Conservation (phyloP, 495 filamentous ascomycete species). For the Chaetomium tenue region DNA sequence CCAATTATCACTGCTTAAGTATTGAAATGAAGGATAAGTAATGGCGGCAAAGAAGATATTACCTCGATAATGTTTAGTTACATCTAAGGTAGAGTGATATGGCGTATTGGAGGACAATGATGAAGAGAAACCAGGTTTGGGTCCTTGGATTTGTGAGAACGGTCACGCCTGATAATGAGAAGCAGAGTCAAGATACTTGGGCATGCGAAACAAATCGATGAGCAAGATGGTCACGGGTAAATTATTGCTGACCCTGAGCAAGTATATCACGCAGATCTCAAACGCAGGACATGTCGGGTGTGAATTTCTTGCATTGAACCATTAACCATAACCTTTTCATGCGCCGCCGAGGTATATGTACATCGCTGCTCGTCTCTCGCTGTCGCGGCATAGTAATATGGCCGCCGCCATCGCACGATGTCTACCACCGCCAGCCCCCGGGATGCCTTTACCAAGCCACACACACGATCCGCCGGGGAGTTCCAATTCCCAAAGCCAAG, state of each 20-base stretch:
- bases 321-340: conserved; percentile 23
- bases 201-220: no score
- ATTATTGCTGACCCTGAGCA: background rate
- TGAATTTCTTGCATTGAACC: conserved; percentile 7
- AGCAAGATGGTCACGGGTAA: background rate
- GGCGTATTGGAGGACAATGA: no score
- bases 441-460: background rate
- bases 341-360: conserved; percentile 23
- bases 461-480: background rate
- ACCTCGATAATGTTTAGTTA: no score
- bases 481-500: background rate
- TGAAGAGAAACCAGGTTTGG: no score
- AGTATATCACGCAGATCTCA: background rate
- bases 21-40: no score
- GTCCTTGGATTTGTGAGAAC: no score
- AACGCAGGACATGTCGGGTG: no score
- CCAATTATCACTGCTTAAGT: no score
- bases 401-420: conserved; percentile 15
- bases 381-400: background rate
- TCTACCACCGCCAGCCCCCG: conserved; percentile 6
- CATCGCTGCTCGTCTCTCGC: conserved; percentile 17
- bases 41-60: no score
- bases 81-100: no score
- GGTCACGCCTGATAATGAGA: no score
- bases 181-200: no score